Percentiles rank a stretch among this genome's conserved stretches.
Conservation (phyloP, 176 grass and related monocot species). For the Aegilops longissima region DNA sequence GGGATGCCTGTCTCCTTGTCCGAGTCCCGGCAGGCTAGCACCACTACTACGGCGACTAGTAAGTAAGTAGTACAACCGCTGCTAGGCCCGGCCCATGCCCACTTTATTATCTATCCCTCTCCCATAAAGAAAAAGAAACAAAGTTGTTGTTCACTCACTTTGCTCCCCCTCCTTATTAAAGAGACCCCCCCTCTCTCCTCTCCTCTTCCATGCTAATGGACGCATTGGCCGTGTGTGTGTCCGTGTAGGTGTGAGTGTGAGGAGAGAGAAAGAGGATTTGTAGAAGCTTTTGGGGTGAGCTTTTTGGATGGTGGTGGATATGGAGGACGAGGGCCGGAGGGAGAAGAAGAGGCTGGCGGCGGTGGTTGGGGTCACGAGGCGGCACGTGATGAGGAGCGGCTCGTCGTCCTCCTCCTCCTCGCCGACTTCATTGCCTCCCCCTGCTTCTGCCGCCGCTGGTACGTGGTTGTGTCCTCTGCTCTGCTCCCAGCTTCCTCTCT, state of each 20-base stretch:
- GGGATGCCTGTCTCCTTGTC: conserved; percentile 42
- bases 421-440: not conserved
- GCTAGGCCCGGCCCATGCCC: too few relatives aligned
- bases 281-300: conserved; percentile 29
- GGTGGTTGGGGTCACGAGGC: conserved; percentile 40
- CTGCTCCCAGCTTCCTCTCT: not conserved
- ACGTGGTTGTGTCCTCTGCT: not conserved
- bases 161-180: conserved; percentile 1
- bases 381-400: conserved; percentile 34
- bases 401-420: conserved; percentile 14
- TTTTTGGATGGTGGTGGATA: conserved; percentile 38
- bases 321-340: conserved; percentile 36
- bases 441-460: not conserved
- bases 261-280: not conserved
- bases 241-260: not conserved
- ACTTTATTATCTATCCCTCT: not conserved
- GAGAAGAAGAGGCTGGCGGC: conserved; percentile 3
- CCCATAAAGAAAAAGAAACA: not conserved
- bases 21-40: not conserved
- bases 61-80: not conserved
- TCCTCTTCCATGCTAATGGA: not conserved
- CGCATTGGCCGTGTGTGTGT: not conserved
- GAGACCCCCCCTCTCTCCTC: not conserved
- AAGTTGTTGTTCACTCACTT: conserved; percentile 10
- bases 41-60: not conserved